Conservation (phyloP, 2,329 filamentous ascomycete species). For the Fusarium nematophilum region DNA sequence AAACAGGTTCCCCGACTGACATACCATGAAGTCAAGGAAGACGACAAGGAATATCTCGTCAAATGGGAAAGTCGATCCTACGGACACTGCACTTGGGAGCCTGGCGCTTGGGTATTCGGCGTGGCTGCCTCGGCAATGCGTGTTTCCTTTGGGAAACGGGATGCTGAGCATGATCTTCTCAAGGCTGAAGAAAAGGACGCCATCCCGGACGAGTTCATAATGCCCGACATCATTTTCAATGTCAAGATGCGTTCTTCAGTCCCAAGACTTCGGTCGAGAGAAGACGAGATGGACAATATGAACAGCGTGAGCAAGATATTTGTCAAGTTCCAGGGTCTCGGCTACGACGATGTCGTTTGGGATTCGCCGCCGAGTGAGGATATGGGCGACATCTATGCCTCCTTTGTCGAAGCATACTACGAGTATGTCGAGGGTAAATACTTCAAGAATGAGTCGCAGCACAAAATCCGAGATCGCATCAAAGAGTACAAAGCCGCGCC, state of each 20-base stretch:
- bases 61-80: slow-evolving; percentile 89
- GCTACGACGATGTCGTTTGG: slow-evolving; percentile 93
- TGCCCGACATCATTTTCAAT: slow-evolving; percentile 89
- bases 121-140: slow-evolving; percentile 73
- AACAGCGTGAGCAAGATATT: slow-evolving; percentile 78
- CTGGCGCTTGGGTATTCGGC: slow-evolving; percentile 89
- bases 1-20: slow-evolving; percentile 15
- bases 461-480: slow-evolving; percentile 74
- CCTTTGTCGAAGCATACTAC: slow-evolving; percentile 85
- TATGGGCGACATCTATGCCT: slow-evolving; percentile 74
- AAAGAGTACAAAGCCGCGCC: slow-evolving; percentile 72
- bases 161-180: slow-evolving; percentile 66
- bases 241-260: slow-evolving; percentile 67
- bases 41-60: slow-evolving; percentile 90
- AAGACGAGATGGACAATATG: slow-evolving; percentile 77
- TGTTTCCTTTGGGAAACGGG: slow-evolving; percentile 79
- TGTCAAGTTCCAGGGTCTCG: slow-evolving; percentile 92
- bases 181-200: slow-evolving; percentile 81
- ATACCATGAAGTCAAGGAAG: slow-evolving; percentile 62
- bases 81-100: slow-evolving; percentile 85
- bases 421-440: slow-evolving; percentile 87
- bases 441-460: slow-evolving; percentile 66
- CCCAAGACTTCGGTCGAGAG: slow-evolving; percentile 67
- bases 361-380: slow-evolving; percentile 79
- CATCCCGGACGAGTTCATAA: slow-evolving; percentile 86